These are phyloP conservation scores for Lodderomyces orthopsilosis DNA, from an alignment of 1,139 yeast species.

Conservation along the genomic window DNA sequence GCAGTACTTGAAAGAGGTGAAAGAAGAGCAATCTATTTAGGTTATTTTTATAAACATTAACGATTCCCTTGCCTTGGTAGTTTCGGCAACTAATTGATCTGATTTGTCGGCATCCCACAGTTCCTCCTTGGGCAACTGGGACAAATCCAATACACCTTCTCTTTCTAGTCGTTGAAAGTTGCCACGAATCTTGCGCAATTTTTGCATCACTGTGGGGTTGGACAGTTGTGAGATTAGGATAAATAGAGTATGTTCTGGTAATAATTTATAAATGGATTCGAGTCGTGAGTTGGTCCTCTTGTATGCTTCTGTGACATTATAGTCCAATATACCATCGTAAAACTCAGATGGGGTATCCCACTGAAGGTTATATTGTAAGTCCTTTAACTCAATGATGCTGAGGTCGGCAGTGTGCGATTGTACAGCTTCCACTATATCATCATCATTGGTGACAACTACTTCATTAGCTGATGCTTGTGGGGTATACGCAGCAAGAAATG, in stretches of 20 bases:
- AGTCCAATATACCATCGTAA: slow-evolving; percentile 22
- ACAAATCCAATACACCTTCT: slow-evolving; percentile 29
- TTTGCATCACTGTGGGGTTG: slow-evolving; percentile 50
- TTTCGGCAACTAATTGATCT: slow-evolving; percentile 35
- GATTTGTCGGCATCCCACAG: slow-evolving; percentile 54
- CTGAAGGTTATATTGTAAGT: slow-evolving; percentile 47
- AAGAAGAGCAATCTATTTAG: no score
- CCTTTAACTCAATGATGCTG: slow-evolving; percentile 55
- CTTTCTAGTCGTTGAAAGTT: slow-evolving; percentile 25
- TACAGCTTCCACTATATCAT: slow-evolving; percentile 49
- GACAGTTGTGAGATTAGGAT: slow-evolving; percentile 66
- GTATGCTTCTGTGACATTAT: slow-evolving; percentile 19
- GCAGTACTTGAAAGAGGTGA: slow-evolving; percentile 22
- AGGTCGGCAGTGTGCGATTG: slow-evolving; percentile 26
- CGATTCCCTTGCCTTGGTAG: slow-evolving; percentile 53
- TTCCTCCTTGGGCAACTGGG: slow-evolving; percentile 43
- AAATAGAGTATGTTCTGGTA: slow-evolving; percentile 61
- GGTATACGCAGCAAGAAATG: slow-evolving; percentile 20
- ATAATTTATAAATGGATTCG: slow-evolving; percentile 41
- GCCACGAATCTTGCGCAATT: slow-evolving; percentile 41
- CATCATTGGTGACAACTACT: slow-evolving; percentile 55
- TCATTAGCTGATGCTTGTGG: background rate
- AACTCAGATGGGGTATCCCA: slow-evolving; percentile 22
- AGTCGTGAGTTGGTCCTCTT: slow-evolving; percentile 44
- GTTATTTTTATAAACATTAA: slow-evolving; percentile 51